Evolutionary conservation across 805 yeast genomes (phyloP).

Genomic region (Candida peoriensis): DNA sequence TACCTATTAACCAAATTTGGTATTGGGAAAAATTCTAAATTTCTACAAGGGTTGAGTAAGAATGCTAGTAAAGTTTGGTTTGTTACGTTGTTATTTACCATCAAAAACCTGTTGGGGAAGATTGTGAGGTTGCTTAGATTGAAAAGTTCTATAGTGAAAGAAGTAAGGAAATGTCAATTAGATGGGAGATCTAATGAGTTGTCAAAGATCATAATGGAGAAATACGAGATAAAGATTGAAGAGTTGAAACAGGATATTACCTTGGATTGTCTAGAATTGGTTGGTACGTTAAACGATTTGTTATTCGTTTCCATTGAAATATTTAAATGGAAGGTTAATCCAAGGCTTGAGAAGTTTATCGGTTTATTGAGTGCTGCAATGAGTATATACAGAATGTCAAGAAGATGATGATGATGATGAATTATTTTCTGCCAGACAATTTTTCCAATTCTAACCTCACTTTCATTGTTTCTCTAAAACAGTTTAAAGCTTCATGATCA

Average conservation of each 20-base stretch:
- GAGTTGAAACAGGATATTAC: constrained; percentile 7
- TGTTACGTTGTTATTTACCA: constrained; percentile 11
- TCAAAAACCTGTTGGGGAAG: constrained; percentile 7
- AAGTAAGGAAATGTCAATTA: constrained; percentile 7
- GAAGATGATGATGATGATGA: constrained; percentile 2
- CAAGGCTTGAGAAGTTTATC: constrained; percentile 9
- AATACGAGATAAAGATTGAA: constrained; percentile 9
- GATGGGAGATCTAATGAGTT: background rate
- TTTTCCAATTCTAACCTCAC: background rate
- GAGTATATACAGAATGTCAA: constrained; percentile 18
- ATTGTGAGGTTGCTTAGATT: constrained; percentile 6
- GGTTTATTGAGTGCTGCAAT: constrained; percentile 12
- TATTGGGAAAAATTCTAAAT: constrained; percentile 10
- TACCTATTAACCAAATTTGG: constrained; percentile 13
- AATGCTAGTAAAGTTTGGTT: constrained; percentile 17
- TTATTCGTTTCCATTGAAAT: constrained; percentile 15
- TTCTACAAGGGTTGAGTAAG: constrained; percentile 2
- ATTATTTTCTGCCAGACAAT: too few species aligned
- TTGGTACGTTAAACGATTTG: constrained; percentile 14
- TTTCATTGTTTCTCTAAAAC: constrained; percentile 12
- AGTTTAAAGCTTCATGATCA: constrained; percentile 27
- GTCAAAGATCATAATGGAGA: constrained; percentile 7
- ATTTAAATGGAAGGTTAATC: constrained; percentile 11
- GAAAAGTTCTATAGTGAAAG: constrained; percentile 3
- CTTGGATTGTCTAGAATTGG: constrained; percentile 7